Conservation (phyloP, 2,329 filamentous ascomycete species). For the Diaporthe australafricana region DNA sequence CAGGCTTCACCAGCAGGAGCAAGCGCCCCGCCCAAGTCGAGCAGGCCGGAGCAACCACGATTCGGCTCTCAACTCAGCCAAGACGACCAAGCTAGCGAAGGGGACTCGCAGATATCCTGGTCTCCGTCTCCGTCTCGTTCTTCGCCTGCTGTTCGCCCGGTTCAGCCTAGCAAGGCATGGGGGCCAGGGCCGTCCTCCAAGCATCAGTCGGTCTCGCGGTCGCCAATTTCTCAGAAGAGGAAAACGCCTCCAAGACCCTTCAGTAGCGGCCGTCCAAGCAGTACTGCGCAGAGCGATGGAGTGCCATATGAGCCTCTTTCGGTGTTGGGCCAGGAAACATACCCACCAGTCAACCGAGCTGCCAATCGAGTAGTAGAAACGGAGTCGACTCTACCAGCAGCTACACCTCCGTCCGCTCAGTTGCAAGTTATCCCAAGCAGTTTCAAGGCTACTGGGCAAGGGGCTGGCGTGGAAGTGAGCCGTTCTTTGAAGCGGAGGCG, state of each 20-base stretch:
- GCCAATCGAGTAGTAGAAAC: constrained; percentile 31
- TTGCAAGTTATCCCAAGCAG: constrained; percentile 44
- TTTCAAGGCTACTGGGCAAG: constrained; percentile 35
- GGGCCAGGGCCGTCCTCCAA: neutral
- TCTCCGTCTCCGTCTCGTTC: constrained; percentile 1
- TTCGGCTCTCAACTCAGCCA: neutral
- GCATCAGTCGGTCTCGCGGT: neutral
- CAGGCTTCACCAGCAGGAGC: neutral
- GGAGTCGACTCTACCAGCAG: constrained; percentile 31
- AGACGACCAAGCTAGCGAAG: neutral
- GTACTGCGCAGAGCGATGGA: constrained; percentile 45
- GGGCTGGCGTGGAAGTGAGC: neutral
- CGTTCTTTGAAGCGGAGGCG: constrained; percentile 9
- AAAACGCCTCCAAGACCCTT: constrained; percentile 25
- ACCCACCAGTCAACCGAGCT: constrained; percentile 42
- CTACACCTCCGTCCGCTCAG: constrained; percentile 50
- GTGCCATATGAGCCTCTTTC: constrained; percentile 47
- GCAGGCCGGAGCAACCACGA: neutral
- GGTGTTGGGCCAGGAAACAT: constrained; percentile 39
- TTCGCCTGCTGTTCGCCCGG: neutral
- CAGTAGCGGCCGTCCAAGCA: constrained; percentile 42
- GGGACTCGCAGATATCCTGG: constrained; percentile 5
- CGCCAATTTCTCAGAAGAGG: neutral
- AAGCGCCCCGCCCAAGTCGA: neutral
- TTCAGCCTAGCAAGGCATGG: neutral